Percentiles rank a stretch among this genome's conserved stretches.
phyloP scores from a whole-genome alignment of 2,329 filamentous ascomycete species.

The Colletotrichum liriopes region DNA sequence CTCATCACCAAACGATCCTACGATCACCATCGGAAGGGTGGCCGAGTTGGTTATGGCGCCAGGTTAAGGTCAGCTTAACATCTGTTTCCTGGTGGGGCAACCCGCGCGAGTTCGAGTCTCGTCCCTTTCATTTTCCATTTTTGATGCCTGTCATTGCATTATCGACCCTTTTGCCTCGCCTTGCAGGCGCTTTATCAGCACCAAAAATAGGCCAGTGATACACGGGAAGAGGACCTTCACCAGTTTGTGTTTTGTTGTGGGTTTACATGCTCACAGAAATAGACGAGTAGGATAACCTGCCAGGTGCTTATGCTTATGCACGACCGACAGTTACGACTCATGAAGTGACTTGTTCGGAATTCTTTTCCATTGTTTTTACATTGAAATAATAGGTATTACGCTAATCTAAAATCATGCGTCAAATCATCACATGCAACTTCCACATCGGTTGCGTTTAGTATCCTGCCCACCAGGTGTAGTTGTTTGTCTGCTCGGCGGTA shows the following conservation, averaged over 20 bases:
- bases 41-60: constrained; percentile 44
- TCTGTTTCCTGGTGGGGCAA: constrained; percentile 43
- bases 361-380: not conserved
- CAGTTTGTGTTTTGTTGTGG: too few species aligned
- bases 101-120: constrained; percentile 43
- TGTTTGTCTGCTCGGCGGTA: constrained; percentile 39
- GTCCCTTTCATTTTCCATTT: constrained; percentile 38
- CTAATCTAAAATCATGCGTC: constrained; percentile 17
- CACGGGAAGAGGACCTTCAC: too few species aligned
- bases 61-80: constrained; percentile 43
- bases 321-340: too few species aligned
- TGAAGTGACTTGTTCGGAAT: too few species aligned
- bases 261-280: too few species aligned
- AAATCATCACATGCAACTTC: not conserved
- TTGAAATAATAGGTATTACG: constrained; percentile 10
- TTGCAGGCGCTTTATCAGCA: too few species aligned
- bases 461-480: constrained; percentile 42
- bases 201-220: too few species aligned
- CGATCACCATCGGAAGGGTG: constrained; percentile 36
- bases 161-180: too few species aligned
- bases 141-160: not conserved
- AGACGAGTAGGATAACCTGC: too few species aligned
- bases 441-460: constrained; percentile 12
- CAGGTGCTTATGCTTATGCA: too few species aligned
- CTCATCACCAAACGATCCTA: not conserved